Percentiles rank a stretch among this genome's conserved stretches.
phyloP scores from a whole-genome alignment of 176 grass and related monocot genomes.

The Oryza nivara region DNA sequence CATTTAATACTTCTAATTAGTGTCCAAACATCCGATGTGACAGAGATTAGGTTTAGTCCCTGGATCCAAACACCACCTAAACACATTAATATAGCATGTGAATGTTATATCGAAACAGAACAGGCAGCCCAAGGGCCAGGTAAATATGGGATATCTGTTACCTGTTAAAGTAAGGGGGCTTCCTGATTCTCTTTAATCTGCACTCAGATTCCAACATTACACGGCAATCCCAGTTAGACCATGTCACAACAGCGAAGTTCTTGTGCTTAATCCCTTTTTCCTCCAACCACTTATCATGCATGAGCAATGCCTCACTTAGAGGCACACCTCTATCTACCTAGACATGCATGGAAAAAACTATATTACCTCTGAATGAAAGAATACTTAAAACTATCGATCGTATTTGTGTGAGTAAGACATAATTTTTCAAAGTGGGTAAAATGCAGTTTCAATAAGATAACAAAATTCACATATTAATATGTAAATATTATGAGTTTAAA shows the following conservation, averaged over 20 bases:
- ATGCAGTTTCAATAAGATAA: neutral
- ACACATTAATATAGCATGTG: neutral
- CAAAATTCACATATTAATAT: neutral
- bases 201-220: slow-evolving; percentile 94
- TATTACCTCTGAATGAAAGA: neutral
- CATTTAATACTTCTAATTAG: too few relatives aligned
- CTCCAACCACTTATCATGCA: slow-evolving; percentile 99
- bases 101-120: slow-evolving; percentile 10
- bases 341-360: slow-evolving; percentile 30
- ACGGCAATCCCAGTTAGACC: slow-evolving; percentile 97
- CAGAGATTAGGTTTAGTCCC: too few relatives aligned
- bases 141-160: slow-evolving; percentile 33
- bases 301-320: slow-evolving; percentile 90
- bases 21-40: too few relatives aligned
- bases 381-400: neutral
- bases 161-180: slow-evolving; percentile 97
- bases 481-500: slow-evolving; percentile 17
- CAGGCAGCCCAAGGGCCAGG: neutral
- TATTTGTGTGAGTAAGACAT: neutral
- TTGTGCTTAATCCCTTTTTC: slow-evolving; percentile 96
- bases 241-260: slow-evolving; percentile 89
- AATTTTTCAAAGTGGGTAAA: neutral
- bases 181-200: slow-evolving; percentile 89
- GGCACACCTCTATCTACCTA: slow-evolving; percentile 98
- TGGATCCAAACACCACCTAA: neutral